Conservation (phyloP, 495 filamentous ascomycete species). For the Lepidopterella palustris region DNA sequence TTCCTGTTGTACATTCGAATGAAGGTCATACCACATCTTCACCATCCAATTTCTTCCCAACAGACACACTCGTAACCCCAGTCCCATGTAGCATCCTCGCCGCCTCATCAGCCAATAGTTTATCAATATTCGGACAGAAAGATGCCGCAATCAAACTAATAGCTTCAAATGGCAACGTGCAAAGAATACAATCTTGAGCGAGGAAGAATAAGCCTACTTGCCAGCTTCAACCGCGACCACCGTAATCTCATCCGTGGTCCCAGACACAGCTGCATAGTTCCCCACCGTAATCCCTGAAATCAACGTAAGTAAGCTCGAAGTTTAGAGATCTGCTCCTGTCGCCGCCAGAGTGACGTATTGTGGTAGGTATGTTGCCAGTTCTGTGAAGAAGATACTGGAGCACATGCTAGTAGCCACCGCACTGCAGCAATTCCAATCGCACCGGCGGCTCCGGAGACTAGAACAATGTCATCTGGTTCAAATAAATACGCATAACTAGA, state of each 20-base stretch:
- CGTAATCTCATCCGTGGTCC: conserved; percentile 7
- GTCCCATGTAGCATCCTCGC: conserved; percentile 20
- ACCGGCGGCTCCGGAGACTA: conserved; percentile 14
- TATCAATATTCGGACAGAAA: conserved; percentile 17
- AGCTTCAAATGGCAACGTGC: conserved; percentile 23
- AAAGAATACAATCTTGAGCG: conserved; percentile 15
- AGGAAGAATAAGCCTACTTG: conserved; percentile 15
- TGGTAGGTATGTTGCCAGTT: conserved; percentile 18
- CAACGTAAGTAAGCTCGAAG: conserved; percentile 3
- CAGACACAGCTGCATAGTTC: conserved; percentile 12
- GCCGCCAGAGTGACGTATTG: conserved; percentile 15
- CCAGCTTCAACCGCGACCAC: conserved; percentile 3
- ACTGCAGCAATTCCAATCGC: conserved; percentile 13
- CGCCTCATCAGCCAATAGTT: conserved; percentile 18
- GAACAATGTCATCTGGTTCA: conserved; percentile 17
- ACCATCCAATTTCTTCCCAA: too few relatives aligned
- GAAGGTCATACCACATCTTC: too few relatives aligned
- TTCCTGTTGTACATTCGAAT: too few relatives aligned
- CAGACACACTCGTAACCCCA: too few relatives aligned
- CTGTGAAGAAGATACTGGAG: conserved; percentile 14
- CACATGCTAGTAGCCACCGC: conserved; percentile 21
- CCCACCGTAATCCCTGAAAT: conserved; percentile 11
- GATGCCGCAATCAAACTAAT: conserved; percentile 16
- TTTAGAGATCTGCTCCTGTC: conserved; percentile 10
- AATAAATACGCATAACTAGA: conserved; percentile 16